Conservation (phyloP, 148 eudicot genomes). For the Vaccinium corymbosum region DNA sequence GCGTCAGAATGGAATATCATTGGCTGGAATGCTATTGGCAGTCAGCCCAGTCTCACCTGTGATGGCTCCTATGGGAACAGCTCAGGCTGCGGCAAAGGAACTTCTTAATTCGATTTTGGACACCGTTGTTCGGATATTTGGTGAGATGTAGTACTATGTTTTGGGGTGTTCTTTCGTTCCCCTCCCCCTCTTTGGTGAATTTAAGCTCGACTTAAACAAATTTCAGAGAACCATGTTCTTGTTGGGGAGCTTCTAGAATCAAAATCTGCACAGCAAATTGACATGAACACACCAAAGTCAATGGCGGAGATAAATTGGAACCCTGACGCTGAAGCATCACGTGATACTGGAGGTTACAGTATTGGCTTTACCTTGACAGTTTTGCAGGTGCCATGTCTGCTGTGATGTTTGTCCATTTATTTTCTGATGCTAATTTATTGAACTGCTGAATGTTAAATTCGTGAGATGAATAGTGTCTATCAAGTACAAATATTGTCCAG, state of each 20-base stretch:
- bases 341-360: slow-evolving; percentile 84
- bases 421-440: slow-evolving; percentile 7
- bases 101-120: slow-evolving; percentile 82
- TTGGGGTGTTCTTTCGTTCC: slow-evolving; percentile 9
- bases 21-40: slow-evolving; percentile 63
- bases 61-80: slow-evolving; percentile 92
- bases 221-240: slow-evolving; percentile 89
- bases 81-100: slow-evolving; percentile 87
- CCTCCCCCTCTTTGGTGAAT: slow-evolving; percentile 2
- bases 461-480: background rate
- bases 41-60: slow-evolving; percentile 94
- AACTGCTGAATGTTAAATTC: slow-evolving; percentile 4
- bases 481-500: background rate
- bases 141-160: slow-evolving; percentile 40
- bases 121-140: slow-evolving; percentile 72
- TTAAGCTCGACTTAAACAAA: slow-evolving; percentile 10
- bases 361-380: slow-evolving; percentile 90
- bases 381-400: slow-evolving; percentile 53
- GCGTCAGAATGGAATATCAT: slow-evolving; percentile 64
- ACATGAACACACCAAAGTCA: slow-evolving; percentile 77
- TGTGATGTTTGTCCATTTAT: background rate
- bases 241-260: slow-evolving; percentile 95
- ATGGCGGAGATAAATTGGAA: slow-evolving; percentile 69
- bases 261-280: slow-evolving; percentile 67
- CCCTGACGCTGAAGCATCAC: slow-evolving; percentile 69